A percentile compares a stretch with the other conserved stretches of the same genome.
phyloP scores from a whole-genome alignment of 202 grass and related monocot genomes.

The Setaria viridis region DNA sequence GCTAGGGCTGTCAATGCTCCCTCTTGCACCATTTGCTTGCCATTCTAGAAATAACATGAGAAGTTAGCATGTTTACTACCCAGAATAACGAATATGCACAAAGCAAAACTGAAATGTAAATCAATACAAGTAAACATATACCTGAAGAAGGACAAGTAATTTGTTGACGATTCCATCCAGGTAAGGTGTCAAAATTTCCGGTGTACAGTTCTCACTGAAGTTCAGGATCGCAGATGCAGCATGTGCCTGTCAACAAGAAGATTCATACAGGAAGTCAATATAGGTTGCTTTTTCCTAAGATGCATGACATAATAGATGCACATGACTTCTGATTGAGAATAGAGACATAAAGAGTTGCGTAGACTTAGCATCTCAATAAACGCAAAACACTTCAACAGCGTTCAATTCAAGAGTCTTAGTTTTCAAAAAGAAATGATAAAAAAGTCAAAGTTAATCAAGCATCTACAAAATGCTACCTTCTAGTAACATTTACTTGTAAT shows the following conservation, averaged over 20 bases:
- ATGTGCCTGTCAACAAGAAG: constrained; percentile 74
- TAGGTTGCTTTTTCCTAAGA: not conserved
- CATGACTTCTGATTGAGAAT: not conserved
- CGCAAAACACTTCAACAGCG: not conserved
- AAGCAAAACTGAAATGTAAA: constrained; percentile 32
- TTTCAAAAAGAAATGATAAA: constrained; percentile 8
- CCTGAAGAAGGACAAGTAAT: constrained; percentile 92
- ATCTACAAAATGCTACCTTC: not conserved
- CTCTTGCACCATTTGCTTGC: constrained; percentile 99
- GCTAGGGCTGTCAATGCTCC: constrained; percentile 96
- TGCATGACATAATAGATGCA: constrained; percentile 6
- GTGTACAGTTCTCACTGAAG: constrained; percentile 98
- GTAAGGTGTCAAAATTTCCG: constrained; percentile 94
- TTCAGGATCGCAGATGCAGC: constrained; percentile 97
- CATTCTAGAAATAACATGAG: constrained; percentile 63
- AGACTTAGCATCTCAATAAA: not conserved
- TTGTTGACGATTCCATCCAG: constrained; percentile 91
- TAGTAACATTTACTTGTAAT: not conserved
- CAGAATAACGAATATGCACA: not conserved
- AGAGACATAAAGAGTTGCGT: not conserved
- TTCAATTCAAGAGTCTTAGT: not conserved
- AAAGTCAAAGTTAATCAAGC: not conserved
- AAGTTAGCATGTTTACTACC: constrained; percentile 25
- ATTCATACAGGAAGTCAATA: constrained; percentile 19
- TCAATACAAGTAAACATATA: constrained; percentile 31